Evolutionary conservation across 805 yeast species (phyloP).

Genomic region (Candida succiphila): DNA sequence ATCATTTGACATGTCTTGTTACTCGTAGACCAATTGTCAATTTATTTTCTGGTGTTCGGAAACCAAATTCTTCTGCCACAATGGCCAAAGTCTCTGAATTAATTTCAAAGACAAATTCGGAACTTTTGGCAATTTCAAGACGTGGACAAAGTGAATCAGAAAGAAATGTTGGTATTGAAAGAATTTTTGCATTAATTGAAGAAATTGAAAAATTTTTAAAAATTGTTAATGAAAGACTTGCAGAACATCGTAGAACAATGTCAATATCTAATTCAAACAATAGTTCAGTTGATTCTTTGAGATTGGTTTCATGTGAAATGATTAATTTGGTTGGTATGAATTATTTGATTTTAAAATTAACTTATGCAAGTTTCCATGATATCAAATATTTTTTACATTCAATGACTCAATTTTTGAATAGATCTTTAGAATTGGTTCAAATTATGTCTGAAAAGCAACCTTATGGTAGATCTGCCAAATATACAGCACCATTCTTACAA

Average conservation of each 20-base stretch:
- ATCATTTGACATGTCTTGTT: not conserved
- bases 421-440: not conserved
- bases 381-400: not conserved
- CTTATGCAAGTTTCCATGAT: not conserved
- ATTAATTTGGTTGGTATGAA: not conserved
- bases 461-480: too few species aligned
- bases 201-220: not conserved
- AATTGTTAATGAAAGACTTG: not conserved
- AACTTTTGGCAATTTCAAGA: too few species aligned
- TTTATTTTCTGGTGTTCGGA: too few species aligned
- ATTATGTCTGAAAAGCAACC: not conserved
- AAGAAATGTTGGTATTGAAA: too few species aligned
- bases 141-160: too few species aligned
- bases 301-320: not conserved
- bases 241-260: not conserved
- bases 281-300: not conserved
- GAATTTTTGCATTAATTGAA: not conserved
- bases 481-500: not conserved
- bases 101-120: too few species aligned
- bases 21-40: not conserved
- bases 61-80: not conserved
- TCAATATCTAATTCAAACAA: not conserved
- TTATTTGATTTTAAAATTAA: not conserved
- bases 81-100: too few species aligned
- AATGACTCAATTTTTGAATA: not conserved